Percentiles rank a stretch among this genome's conserved stretches.
Conservation (phyloP, 768 basidiomycete genomes). For the Grammothele lineata region DNA sequence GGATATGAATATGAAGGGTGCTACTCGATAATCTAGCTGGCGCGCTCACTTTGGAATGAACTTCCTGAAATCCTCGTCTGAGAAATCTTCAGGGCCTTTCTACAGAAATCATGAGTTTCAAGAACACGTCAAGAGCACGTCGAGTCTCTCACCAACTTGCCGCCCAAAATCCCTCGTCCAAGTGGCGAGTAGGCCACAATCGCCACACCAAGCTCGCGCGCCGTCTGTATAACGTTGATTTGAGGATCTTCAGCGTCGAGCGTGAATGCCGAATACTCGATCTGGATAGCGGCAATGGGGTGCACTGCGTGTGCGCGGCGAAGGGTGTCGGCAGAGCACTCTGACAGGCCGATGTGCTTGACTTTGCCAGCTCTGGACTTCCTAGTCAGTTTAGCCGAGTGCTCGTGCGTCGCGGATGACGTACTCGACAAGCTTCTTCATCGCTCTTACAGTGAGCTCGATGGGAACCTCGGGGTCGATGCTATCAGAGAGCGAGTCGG, state of each 20-base stretch:
- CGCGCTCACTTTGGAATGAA: no score
- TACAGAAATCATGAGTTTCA: neutral
- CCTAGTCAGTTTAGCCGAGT: no score
- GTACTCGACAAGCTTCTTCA: conserved; percentile 26
- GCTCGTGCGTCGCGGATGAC: conserved; percentile 8
- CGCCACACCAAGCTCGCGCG: conserved; percentile 39
- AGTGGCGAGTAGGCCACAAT: conserved; percentile 43
- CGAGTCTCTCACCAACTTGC: conserved; percentile 19
- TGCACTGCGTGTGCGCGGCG: conserved; percentile 32
- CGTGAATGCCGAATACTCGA: conserved; percentile 42
- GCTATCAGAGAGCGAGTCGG: conserved; percentile 11
- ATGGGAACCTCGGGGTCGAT: conserved; percentile 22
- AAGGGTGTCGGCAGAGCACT: conserved; percentile 20
- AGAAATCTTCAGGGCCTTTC: conserved; percentile 29
- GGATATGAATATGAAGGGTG: no score
- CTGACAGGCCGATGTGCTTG: conserved; percentile 28
- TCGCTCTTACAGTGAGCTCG: conserved; percentile 21
- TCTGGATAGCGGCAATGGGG: conserved; percentile 40
- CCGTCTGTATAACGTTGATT: conserved; percentile 35
- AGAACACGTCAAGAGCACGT: no score
- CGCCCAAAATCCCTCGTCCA: conserved; percentile 28
- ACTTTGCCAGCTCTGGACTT: conserved; percentile 28
- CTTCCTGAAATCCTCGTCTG: conserved; percentile 19
- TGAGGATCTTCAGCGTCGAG: conserved; percentile 41
- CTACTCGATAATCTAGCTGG: no score